Evolutionary conservation across 2,329 filamentous ascomycete genomes (phyloP).

Genomic region (Decorospora gaudefroyi): DNA sequence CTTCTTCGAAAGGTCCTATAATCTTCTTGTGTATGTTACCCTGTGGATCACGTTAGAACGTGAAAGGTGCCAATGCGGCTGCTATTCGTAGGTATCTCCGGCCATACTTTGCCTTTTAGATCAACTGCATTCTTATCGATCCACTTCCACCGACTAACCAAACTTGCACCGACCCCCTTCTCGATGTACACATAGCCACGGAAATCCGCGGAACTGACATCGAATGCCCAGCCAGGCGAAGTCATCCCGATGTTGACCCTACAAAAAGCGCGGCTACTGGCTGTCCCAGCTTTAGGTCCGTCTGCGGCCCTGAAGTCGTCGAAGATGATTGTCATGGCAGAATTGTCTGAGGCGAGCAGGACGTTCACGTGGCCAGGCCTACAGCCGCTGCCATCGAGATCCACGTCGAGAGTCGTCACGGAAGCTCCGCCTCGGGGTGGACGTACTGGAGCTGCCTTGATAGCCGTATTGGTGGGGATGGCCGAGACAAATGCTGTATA

Average conservation of each 20-base stretch:
- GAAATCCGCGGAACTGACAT: conserved; percentile 32
- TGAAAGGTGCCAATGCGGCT: no score
- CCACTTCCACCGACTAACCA: conserved; percentile 40
- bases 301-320: conserved; percentile 34
- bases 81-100: no score
- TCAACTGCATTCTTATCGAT: conserved; percentile 28
- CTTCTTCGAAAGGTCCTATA: conserved; percentile 26
- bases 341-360: conserved; percentile 27
- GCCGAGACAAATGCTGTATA: background rate
- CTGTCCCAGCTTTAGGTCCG: conserved; percentile 24
- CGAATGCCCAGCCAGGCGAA: conserved; percentile 33
- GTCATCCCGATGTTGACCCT: conserved; percentile 30
- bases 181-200: conserved; percentile 29
- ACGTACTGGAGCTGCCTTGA: conserved; percentile 6
- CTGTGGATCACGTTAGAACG: conserved; percentile 7
- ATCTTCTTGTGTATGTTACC: conserved; percentile 34
- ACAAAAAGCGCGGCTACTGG: conserved; percentile 33
- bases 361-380: conserved; percentile 27
- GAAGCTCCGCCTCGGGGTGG: conserved; percentile 24
- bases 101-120: conserved; percentile 33
- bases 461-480: background rate
- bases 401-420: conserved; percentile 22
- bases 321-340: conserved; percentile 32
- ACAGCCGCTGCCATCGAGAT: conserved; percentile 33
- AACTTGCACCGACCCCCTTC: conserved; percentile 22